These are phyloP conservation scores for Colletotrichum sp. DNA, from an alignment of 2,329 filamentous ascomycete species.

Conservation along the genomic window DNA sequence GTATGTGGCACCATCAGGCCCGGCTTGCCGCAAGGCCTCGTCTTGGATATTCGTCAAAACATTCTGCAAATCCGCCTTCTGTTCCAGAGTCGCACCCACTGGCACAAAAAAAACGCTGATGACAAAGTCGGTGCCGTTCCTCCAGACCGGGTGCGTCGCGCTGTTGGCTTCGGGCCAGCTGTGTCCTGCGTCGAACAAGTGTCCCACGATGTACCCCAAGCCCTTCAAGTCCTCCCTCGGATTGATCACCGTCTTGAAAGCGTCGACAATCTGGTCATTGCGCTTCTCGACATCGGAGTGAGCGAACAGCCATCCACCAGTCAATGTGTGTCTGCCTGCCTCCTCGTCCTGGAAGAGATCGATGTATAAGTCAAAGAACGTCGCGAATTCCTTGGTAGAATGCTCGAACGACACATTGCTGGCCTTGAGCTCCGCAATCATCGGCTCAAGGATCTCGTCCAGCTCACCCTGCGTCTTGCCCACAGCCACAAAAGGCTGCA, in stretches of 20 bases:
- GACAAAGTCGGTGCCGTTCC: slow-evolving; percentile 23
- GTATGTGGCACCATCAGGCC: not conserved
- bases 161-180: slow-evolving; percentile 38
- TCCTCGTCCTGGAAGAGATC: slow-evolving; percentile 41
- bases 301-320: slow-evolving; percentile 41
- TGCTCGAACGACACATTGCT: not conserved
- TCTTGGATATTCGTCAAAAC: not conserved
- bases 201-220: slow-evolving; percentile 16
- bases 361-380: slow-evolving; percentile 36
- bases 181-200: slow-evolving; percentile 37
- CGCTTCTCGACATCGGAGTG: slow-evolving; percentile 38
- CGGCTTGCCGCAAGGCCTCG: not conserved
- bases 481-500: not conserved
- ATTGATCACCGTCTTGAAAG: not conserved
- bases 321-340: slow-evolving; percentile 36
- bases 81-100: not conserved
- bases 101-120: not conserved
- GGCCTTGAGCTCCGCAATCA: not conserved
- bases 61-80: not conserved
- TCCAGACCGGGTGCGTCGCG: slow-evolving; percentile 43
- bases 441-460: not conserved
- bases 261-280: slow-evolving; percentile 19
- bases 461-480: not conserved
- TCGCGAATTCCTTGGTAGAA: not conserved
- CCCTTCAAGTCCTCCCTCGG: not conserved